Evolutionary conservation across 2,329 filamentous ascomycete species (phyloP).

Genomic region (Xylariaceae sp.): DNA sequence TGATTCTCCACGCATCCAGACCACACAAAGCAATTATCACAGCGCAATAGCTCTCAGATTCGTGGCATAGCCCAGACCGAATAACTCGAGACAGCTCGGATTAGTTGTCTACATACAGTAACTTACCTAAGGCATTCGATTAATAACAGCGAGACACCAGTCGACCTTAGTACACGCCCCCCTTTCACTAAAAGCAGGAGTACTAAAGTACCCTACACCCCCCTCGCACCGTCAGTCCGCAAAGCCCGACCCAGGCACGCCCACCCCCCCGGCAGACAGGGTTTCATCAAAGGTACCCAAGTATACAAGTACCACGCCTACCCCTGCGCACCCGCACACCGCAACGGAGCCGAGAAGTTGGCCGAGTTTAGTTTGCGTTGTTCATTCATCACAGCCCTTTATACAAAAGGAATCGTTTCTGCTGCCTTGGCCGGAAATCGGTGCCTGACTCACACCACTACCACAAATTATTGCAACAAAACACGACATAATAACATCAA

Average conservation of each 20-base stretch:
- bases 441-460: slow-evolving; percentile 37
- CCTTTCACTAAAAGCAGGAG: not conserved
- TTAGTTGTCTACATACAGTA: not conserved
- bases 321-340: slow-evolving; percentile 2
- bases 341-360: slow-evolving; percentile 7
- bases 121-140: not conserved
- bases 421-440: slow-evolving; percentile 32
- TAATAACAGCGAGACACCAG: not conserved
- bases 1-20: not conserved
- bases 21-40: slow-evolving; percentile 10
- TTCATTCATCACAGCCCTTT: slow-evolving; percentile 22
- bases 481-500: slow-evolving; percentile 31
- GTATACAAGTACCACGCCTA: slow-evolving; percentile 10
- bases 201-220: slow-evolving; percentile 13
- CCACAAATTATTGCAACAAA: slow-evolving; percentile 20
- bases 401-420: slow-evolving; percentile 29
- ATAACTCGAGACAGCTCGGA: not conserved
- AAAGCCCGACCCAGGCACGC: not conserved
- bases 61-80: slow-evolving; percentile 11
- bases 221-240: slow-evolving; percentile 1
- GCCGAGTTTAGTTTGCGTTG: slow-evolving; percentile 18
- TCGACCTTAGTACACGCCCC: not conserved
- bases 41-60: slow-evolving; percentile 11
- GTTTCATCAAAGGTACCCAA: slow-evolving; percentile 6
- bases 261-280: slow-evolving; percentile 2